phyloP scores from a whole-genome alignment of 2,329 filamentous ascomycete species.

The Colletotrichum camelliae region DNA sequence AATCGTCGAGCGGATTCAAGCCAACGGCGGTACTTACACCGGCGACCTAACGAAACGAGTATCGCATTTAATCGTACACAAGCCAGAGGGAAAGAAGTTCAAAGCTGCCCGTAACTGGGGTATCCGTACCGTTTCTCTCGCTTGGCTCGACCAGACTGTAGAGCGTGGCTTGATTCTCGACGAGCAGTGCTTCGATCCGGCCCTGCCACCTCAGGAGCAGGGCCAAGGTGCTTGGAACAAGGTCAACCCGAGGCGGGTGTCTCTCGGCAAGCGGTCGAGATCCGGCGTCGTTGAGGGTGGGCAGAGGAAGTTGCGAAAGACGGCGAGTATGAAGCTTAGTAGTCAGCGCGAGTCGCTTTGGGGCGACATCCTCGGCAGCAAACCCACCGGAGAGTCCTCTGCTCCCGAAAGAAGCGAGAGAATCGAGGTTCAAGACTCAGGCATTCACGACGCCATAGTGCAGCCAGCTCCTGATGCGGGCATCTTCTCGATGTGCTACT shows the following conservation, averaged over 20 bases:
- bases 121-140: slow-evolving; percentile 77
- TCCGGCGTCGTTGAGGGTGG: slow-evolving; percentile 61
- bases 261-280: slow-evolving; percentile 65
- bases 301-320: slow-evolving; percentile 83
- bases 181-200: slow-evolving; percentile 82
- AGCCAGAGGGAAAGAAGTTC: slow-evolving; percentile 88
- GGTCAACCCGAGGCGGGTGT: slow-evolving; percentile 48
- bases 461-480: slow-evolving; percentile 33
- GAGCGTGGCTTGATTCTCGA: slow-evolving; percentile 90
- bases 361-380: slow-evolving; percentile 78
- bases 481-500: slow-evolving; percentile 61
- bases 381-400: slow-evolving; percentile 5
- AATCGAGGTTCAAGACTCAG: slow-evolving; percentile 31
- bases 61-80: slow-evolving; percentile 84
- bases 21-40: slow-evolving; percentile 82
- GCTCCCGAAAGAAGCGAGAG: slow-evolving; percentile 1
- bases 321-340: slow-evolving; percentile 82
- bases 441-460: slow-evolving; percentile 30
- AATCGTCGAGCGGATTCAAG: slow-evolving; percentile 70
- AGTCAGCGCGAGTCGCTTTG: slow-evolving; percentile 86
- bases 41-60: slow-evolving; percentile 86
- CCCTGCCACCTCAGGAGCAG: slow-evolving; percentile 71
- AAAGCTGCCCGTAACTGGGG: slow-evolving; percentile 84
- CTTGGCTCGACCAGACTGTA: slow-evolving; percentile 87
- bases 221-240: slow-evolving; percentile 79